Base-by-base conservation (phyloP, 202 grass and related monocot genomes). In the Panicum hallii region DNA sequence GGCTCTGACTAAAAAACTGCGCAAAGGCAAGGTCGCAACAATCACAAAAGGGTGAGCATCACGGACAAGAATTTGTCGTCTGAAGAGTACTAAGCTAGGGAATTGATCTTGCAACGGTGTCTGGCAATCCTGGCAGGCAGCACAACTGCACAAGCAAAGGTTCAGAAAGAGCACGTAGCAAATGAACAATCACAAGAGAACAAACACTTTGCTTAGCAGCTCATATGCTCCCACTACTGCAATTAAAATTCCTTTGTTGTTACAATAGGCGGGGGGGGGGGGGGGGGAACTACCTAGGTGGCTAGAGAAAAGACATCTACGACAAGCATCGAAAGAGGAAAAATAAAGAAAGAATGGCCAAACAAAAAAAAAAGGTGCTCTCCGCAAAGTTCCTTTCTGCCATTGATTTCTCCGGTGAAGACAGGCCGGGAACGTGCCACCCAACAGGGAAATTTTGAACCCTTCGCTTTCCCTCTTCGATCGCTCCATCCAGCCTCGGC, bases 391-490 rank as follows among this genome's bases (percentile, higher is more conserved):
- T 38, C 36, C 36, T 87, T 63, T 65, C 34, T 67, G 2, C 61
- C 80, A 83, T 62, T 28, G 63, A 79, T 86, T 68, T 74, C 79
- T 45, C 60, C 52, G 19, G 32, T 44, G 74, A 74, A 83, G 42
- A 66, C 12, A 8, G 66, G 6, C n/a, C 38, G 38, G 1, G n/a
- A 70, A 38, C 1, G 74, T 32, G 46, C 11, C 30, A 58, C 65
- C 45, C 61, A 77, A 83, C 81, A 67, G 30, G 77, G 5, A 77
- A 88, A 81, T 19, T 88, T 92, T 86, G 83, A 92, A 92, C 48
- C 53, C 30, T 86, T 78, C 22, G 46, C 67, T 88, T 87, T 75
- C 82, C 87, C 84, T 80, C 76, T 68, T 40, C 70, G 50, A 32
- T 73, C 7, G 28, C 4, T 52, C 5, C 19, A 32, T 5, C 68